Conservation (phyloP, 495 filamentous ascomycete species). For the Astrothelium subdiscretum region DNA sequence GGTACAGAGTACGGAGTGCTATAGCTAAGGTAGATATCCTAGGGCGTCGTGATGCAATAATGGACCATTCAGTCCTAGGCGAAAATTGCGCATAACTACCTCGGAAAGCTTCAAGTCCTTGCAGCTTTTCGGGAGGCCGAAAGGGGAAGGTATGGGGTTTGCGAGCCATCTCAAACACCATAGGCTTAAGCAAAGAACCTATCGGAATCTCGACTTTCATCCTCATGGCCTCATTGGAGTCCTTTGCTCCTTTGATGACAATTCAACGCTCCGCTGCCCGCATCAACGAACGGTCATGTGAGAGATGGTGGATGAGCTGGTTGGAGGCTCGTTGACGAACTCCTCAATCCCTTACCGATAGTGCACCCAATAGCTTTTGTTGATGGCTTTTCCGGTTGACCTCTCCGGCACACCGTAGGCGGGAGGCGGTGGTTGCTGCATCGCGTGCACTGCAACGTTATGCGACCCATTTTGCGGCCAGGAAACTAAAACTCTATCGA, state of each 20-base stretch:
- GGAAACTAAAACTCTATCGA: background rate
- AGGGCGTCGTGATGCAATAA: background rate
- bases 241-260: background rate
- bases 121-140: background rate
- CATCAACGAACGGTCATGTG: background rate
- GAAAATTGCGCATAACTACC: background rate
- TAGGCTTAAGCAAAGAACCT: background rate
- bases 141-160: background rate
- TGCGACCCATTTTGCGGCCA: background rate
- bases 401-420: background rate
- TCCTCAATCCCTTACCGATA: background rate
- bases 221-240: background rate
- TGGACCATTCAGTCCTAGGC: background rate
- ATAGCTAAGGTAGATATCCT: background rate
- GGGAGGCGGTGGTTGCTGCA: background rate
- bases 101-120: background rate
- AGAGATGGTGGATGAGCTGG: background rate
- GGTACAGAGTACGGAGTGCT: background rate
- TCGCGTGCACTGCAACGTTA: background rate
- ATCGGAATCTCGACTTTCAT: background rate
- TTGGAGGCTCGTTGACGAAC: background rate
- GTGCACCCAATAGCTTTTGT: background rate
- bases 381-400: background rate
- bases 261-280: background rate
- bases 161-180: background rate